phyloP scores from a whole-genome alignment of 106 monocot genomes.

The Allium cepa region DNA sequence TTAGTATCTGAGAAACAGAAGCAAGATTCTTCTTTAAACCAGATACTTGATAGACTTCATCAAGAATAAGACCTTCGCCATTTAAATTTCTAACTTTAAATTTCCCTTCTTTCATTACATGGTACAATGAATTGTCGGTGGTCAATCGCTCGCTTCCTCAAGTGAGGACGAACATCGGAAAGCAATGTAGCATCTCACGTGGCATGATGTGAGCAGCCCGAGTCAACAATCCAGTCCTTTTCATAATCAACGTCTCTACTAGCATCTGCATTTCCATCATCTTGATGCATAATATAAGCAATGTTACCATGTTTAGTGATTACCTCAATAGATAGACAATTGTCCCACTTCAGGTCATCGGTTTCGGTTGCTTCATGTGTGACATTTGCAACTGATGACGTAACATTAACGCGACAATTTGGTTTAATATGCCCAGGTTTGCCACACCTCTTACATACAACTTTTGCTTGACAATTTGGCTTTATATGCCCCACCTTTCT shows the following conservation, averaged over 20 bases:
- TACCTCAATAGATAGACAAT: background rate
- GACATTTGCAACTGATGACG: background rate
- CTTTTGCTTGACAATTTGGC: background rate
- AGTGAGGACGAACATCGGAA: conserved; percentile 4
- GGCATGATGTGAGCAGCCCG: conserved; percentile 10
- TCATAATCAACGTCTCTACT: conserved; percentile 2
- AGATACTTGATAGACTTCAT: conserved; percentile 12
- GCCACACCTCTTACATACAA: conserved; percentile 1
- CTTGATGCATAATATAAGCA: background rate
- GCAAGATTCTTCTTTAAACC: conserved; percentile 5
- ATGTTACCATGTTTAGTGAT: background rate
- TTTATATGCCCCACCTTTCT: too few relatives aligned
- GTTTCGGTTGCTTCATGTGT: background rate
- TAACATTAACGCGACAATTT: conserved; percentile 2
- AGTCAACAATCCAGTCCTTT: conserved; percentile 9
- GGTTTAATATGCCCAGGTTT: conserved; percentile 3
- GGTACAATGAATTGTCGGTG: conserved; percentile 4
- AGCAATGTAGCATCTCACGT: conserved; percentile 5
- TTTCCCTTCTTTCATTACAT: background rate
- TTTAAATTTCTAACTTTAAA: background rate
- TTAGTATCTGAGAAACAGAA: conserved; percentile 13
- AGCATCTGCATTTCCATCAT: background rate
- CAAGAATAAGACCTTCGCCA: background rate
- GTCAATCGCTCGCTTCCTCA: conserved; percentile 1
- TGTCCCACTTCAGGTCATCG: conserved; percentile 6